Evolutionary conservation across 257 asterid genomes (phyloP).

Genomic region (Galeopsis tetrahit): DNA sequence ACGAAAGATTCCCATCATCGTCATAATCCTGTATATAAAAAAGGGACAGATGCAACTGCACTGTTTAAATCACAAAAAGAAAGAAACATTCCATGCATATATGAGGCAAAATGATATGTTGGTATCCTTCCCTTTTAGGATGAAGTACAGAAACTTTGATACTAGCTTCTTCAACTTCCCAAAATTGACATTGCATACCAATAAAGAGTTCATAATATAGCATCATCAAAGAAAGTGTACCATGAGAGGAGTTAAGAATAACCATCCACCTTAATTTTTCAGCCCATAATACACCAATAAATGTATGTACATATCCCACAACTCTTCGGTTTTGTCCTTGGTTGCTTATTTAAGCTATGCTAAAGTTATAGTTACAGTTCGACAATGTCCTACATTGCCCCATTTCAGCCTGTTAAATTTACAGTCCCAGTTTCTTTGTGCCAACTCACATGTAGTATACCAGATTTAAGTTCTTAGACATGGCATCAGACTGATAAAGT

Average conservation of each 20-base stretch:
- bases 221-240: slow-evolving; percentile 21
- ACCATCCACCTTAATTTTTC: slow-evolving; percentile 3
- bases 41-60: slow-evolving; percentile 26
- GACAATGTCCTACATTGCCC: slow-evolving; percentile 2
- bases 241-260: neutral
- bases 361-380: slow-evolving; percentile 1
- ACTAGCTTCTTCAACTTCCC: slow-evolving; percentile 1
- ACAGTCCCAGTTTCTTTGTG: neutral
- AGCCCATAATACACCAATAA: slow-evolving; percentile 22
- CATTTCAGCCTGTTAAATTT: slow-evolving; percentile 15
- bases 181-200: neutral
- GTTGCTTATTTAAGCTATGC: slow-evolving; percentile 10
- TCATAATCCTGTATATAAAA: slow-evolving; percentile 72
- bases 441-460: slow-evolving; percentile 6
- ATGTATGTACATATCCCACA: neutral
- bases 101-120: slow-evolving; percentile 24
- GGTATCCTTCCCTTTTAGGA: slow-evolving; percentile 29
- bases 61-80: slow-evolving; percentile 28
- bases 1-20: slow-evolving; percentile 83
- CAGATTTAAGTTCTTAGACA: neutral
- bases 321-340: neutral
- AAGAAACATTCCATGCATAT: slow-evolving; percentile 22
- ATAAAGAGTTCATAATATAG: slow-evolving; percentile 22
- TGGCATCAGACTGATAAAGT: neutral
- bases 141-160: slow-evolving; percentile 1